Percentiles rank a stretch among this genome's conserved stretches.
These are phyloP conservation scores for Blastobotrys terrestris DNA, from an alignment of 805 yeast genomes.

Conservation along the genomic window DNA sequence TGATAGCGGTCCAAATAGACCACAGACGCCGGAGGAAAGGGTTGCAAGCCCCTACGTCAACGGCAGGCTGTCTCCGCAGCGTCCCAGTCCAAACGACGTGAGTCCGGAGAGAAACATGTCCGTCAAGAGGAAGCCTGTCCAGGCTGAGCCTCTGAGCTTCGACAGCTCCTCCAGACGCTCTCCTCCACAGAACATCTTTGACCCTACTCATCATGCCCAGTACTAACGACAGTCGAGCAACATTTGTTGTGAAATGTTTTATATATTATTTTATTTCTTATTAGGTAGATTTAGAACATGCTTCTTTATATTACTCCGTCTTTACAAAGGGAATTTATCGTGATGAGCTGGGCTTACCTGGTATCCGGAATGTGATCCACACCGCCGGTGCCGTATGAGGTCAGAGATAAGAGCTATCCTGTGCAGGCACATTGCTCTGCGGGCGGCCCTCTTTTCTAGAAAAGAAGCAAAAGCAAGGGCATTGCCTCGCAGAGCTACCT, in stretches of 20 bases:
- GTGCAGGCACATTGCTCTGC: too few relatives aligned
- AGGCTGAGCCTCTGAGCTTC: background rate
- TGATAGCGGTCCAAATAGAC: background rate
- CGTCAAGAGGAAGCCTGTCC: background rate
- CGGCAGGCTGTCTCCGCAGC: background rate
- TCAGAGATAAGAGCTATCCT: too few relatives aligned
- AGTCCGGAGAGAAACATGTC: background rate
- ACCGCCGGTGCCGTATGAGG: too few relatives aligned
- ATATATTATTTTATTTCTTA: background rate
- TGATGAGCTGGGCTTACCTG: too few relatives aligned
- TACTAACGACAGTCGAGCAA: background rate
- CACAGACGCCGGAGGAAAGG: background rate
- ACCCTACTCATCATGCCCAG: background rate
- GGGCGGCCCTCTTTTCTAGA: too few relatives aligned
- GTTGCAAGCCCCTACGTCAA: background rate
- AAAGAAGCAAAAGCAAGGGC: too few relatives aligned
- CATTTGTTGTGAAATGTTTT: background rate
- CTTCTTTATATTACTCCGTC: background rate
- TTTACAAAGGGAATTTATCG: background rate
- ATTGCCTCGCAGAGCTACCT: too few relatives aligned
- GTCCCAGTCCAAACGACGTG: background rate
- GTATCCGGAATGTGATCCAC: too few relatives aligned
- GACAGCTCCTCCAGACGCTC: background rate
- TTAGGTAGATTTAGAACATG: background rate
- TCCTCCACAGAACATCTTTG: background rate